Base-by-base conservation (phyloP, 2,329 filamentous ascomycete species). In the Hortaea werneckii region DNA sequence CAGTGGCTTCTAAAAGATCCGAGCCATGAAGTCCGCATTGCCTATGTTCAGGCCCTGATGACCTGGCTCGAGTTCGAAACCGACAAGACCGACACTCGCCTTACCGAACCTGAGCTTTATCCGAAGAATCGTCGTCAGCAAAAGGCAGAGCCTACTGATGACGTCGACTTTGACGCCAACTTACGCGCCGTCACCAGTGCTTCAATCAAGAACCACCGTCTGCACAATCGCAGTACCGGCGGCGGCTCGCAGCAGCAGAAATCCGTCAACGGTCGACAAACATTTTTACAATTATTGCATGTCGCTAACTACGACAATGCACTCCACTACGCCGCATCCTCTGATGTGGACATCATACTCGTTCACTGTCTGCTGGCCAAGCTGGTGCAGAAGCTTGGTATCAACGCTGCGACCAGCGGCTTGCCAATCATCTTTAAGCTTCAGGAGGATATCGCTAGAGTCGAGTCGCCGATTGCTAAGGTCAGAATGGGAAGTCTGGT, bases 231-330 rank as follows among this genome's bases (percentile, higher is more conserved):
- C 42, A n/a, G 40, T 8, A 82, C 86, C 37, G 79, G 76, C 50
- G 69, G 71, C 11, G 20, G 20, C 39, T 20, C 20, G 43, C 20
- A 40, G 51, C 72, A 3, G 76, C 77, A 37, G 29, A 12, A 40
- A 27, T 8, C 40, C 40, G 20, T 10, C 8, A 40, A 26, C 9
- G 20, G 40, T 29, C 40, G 13, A 29, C 80, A 79, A n/a, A 82
- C 79, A 37, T 95, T 94, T 61, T 67, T 95, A 41, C 79, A 87
- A 44, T 72, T 94, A 3, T 71, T 96, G 3, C 89, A 95, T 65
- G 74, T 95, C 39, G 82, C 85, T 42, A 77, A 92, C n/a, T 95
- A 94, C 64, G 90, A 96, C 62, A 86, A 85, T 54, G 85, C 86
- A 6, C 68, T 90, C 20, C 83, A 92, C 56, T 80, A 74, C 53